Evolutionary conservation across 805 yeast species (phyloP).

Genomic region (Spencermartinsiella europaea): DNA sequence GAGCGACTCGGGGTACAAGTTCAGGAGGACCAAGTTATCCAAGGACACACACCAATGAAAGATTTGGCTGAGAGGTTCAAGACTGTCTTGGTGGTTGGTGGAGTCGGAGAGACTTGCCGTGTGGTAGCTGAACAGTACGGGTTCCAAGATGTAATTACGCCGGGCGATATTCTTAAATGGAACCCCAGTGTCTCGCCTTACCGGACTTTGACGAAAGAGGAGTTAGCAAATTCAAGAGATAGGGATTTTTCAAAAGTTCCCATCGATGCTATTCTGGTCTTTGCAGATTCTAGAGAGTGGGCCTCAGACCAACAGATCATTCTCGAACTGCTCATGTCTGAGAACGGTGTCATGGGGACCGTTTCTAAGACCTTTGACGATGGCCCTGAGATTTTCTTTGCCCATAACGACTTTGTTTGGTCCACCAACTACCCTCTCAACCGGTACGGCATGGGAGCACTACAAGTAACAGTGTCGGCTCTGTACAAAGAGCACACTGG

Average conservation of each 20-base stretch:
- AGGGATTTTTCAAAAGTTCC: constrained; percentile 61
- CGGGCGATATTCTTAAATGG: constrained; percentile 80
- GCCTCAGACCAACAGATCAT: constrained; percentile 91
- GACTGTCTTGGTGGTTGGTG: constrained; percentile 83
- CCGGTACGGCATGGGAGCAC: constrained; percentile 92
- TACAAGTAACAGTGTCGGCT: constrained; percentile 83
- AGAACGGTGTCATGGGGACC: constrained; percentile 83
- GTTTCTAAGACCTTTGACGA: constrained; percentile 62
- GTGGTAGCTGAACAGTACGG: constrained; percentile 81
- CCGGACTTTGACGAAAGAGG: constrained; percentile 72
- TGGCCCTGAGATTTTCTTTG: constrained; percentile 80
- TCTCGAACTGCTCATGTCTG: constrained; percentile 69
- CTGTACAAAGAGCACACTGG: constrained; percentile 82
- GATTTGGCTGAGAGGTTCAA: constrained; percentile 64
- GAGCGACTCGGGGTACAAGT: constrained; percentile 55
- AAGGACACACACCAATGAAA: constrained; percentile 92
- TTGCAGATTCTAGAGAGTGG: constrained; percentile 91
- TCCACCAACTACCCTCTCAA: constrained; percentile 79
- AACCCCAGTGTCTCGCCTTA: constrained; percentile 83
- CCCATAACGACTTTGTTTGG: constrained; percentile 91
- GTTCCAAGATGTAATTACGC: constrained; percentile 74
- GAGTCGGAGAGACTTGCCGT: constrained; percentile 78
- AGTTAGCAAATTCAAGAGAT: constrained; percentile 44
- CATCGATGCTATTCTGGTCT: constrained; percentile 80
- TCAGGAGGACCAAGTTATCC: constrained; percentile 75